Evolutionary conservation across 2,329 filamentous ascomycete species (phyloP), one percentile per base, ranked within the genome.

Genomic region (Phialophora chinensis): DNA sequence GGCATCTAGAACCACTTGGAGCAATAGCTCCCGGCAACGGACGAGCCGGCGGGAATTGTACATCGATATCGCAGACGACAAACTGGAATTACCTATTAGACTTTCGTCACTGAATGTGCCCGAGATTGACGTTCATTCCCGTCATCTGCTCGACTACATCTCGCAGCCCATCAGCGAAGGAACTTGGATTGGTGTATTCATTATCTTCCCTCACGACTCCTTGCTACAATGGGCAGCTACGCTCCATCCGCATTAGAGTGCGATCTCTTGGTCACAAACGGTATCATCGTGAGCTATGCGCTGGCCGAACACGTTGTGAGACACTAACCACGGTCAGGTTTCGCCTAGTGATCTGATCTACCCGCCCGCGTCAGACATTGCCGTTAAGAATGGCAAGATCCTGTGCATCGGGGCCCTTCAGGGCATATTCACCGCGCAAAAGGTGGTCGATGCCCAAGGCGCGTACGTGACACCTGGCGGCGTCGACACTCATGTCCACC

Each of bases 221-320:
- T 20, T 31, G 53, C 53, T 31, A 35, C 53, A 27, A 63, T 63
- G 61, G 61, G 61, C 49, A 63, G 61, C 53, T 63, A 63, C 53
- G 47, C 61, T 14, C 61, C 61, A 7, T 20, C 38, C 5, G 52
- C 53, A 7, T n/a, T 57, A 31, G 61, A 58, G 27, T 63, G 61
- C 60, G 79, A 82, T 62, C 74, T 81, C 12, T 72, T 82, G 44
- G 76, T 82, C 59, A 78, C 79, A 47, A 80, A 82, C 59, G 81
- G 80, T 53, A 73, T 79, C 49, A 80, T 79, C 31, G 79, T 80
- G 33, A 82, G 80, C 2, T 79, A 0, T 74, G 76, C 1, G 72
- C 79, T 17, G 79, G 23, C 38, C 50, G 27, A 4, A 14, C 76
- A 4, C 72, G 77, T 5, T 75, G 77, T 33, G n/a, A 31, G 29